A percentile compares a stretch with the other conserved stretches of the same genome.
Evolutionary conservation across 2,329 filamentous ascomycete genomes (phyloP).

Genomic region (Penicillium crustosum): DNA sequence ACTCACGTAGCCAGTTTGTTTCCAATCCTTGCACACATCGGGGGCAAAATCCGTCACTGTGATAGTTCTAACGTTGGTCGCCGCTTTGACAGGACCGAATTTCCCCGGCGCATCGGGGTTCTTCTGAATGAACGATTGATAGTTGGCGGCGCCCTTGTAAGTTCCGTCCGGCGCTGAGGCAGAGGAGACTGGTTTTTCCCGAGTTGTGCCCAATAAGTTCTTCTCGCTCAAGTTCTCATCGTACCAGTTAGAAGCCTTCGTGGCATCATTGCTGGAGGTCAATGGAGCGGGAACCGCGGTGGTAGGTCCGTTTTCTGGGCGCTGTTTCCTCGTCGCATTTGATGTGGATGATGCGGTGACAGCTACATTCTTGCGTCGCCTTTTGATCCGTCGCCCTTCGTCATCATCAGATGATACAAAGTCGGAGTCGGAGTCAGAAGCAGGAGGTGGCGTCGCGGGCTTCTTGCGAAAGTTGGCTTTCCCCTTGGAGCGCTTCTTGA

Average conservation of each 20-base stretch:
- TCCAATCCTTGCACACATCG: slow-evolving; percentile 94
- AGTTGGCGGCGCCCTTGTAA: slow-evolving; percentile 74
- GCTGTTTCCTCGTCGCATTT: slow-evolving; percentile 38
- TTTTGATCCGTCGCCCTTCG: slow-evolving; percentile 73
- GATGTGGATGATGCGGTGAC: slow-evolving; percentile 62
- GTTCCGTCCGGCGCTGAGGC: slow-evolving; percentile 57
- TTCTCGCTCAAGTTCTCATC: slow-evolving; percentile 63
- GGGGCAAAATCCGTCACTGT: slow-evolving; percentile 89
- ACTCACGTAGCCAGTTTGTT: slow-evolving; percentile 63
- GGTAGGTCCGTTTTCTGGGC: slow-evolving; percentile 55
- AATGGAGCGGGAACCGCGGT: slow-evolving; percentile 61
- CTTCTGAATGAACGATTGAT: slow-evolving; percentile 73
- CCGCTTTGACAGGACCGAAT: slow-evolving; percentile 80
- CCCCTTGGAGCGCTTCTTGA: slow-evolving; percentile 83
- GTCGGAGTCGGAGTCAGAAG: slow-evolving; percentile 56
- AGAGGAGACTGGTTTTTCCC: slow-evolving; percentile 4
- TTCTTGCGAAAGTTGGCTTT: slow-evolving; percentile 80
- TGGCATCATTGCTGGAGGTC: slow-evolving; percentile 79
- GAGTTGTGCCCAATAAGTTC: slow-evolving; percentile 42
- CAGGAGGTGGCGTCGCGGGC: slow-evolving; percentile 72
- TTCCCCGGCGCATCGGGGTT: slow-evolving; percentile 71
- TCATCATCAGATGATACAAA: slow-evolving; percentile 76
- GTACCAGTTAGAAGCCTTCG: slow-evolving; percentile 85
- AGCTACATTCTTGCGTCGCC: slow-evolving; percentile 68
- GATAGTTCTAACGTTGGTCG: slow-evolving; percentile 85